Evolutionary conservation across 805 yeast species (phyloP), one percentile per base, ranked within the genome.

Genomic region (Metschnikowia chrysomelidarum): DNA sequence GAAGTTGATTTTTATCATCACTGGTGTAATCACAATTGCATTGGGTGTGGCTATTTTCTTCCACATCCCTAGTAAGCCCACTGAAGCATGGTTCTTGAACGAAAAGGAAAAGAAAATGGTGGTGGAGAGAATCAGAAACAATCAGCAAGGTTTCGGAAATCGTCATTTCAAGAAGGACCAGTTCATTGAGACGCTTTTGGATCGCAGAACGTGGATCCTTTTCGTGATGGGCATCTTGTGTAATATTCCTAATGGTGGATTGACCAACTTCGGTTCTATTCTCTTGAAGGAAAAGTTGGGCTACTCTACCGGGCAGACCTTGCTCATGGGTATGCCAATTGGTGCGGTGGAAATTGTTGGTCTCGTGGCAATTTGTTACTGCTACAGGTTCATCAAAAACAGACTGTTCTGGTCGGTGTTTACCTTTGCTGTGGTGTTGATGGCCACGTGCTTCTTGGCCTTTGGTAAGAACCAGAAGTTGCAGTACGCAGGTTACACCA

Each of bases 161-260:
- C 53, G 49, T 27, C 56, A 51, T 22, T 62, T 62, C 49, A 69
- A 69, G 43, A 45, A 34, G 46, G 41, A 60, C 19, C 74, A 69
- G 42, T 43, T 67, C 17, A 47, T 38, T 7, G 72, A 56, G 53
- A 60, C 70, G 44, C 29, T 63, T 51, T 28, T 51, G 40, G 60
- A 57, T 60, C 49, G 55, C 48, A 50, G 57, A 52, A 56, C 71
- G 46, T 50, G 69, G 69, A 24, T 41, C 15, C 26, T 39, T 14
- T 39, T 42, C 28, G 18, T 28, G n/a, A 24, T 42, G 32, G 38
- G 38, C n/a, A 20, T 42, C 2, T 32, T 35, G 26, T 25, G 32
- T 19, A 29, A 60, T 36, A 58, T 70, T 41, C 80, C 73, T 43
- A 73, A 76, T 44, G 82, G 82, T 44, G 84, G 80, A 30, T 53